Percentiles rank a stretch among this genome's conserved stretches.
Evolutionary conservation across 116 monocot species (phyloP).

Genomic region (Cymodocea nodosa): DNA sequence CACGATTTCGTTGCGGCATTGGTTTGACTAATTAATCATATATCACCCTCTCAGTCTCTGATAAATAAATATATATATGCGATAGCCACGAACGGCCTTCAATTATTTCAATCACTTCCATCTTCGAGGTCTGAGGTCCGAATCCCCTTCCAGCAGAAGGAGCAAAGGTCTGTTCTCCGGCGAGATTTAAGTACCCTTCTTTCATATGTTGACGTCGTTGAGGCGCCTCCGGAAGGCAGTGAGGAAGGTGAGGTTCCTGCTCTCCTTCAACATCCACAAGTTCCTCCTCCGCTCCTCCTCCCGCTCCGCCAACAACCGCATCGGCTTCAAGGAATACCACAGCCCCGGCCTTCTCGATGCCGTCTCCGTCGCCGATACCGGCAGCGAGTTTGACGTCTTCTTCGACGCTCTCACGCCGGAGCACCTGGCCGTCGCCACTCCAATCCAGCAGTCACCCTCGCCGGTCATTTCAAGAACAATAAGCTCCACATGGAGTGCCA

Average conservation of each 20-base stretch:
- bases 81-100: too few species aligned
- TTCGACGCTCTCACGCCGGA: not conserved
- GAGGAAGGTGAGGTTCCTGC: conserved; percentile 19
- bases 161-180: too few species aligned
- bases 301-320: not conserved
- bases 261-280: conserved; percentile 16
- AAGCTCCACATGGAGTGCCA: conserved; percentile 5
- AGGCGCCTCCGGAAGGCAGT: conserved; percentile 15
- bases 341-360: conserved; percentile 16
- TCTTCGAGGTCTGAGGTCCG: too few species aligned
- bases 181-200: too few species aligned
- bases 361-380: not conserved
- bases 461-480: conserved; percentile 3
- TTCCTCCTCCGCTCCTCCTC: conserved; percentile 8
- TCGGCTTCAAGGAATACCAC: conserved; percentile 6
- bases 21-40: too few species aligned
- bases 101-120: too few species aligned
- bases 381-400: not conserved
- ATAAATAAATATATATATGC: too few species aligned
- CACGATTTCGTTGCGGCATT: too few species aligned
- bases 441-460: not conserved
- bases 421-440: too few species aligned
- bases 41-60: too few species aligned
- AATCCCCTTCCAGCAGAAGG: too few species aligned
- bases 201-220: not conserved